These are phyloP conservation scores for Cicer yamashitae DNA, from an alignment of 306 rosid genomes.

Conservation along the genomic window DNA sequence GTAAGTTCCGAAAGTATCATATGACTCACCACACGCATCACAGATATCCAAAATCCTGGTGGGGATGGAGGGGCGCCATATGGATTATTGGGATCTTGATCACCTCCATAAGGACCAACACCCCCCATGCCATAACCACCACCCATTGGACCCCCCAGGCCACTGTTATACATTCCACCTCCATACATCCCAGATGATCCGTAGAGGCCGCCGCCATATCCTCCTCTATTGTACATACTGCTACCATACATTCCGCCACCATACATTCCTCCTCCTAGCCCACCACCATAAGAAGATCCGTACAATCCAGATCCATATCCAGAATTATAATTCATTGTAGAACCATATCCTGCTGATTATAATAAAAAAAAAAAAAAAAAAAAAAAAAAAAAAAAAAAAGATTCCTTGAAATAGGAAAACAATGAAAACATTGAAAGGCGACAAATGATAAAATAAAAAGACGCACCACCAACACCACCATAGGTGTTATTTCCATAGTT, in stretches of 20 bases:
- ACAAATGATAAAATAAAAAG: not conserved
- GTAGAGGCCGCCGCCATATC: constrained; percentile 72
- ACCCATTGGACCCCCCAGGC: constrained; percentile 80
- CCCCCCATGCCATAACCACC: constrained; percentile 95
- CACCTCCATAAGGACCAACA: constrained; percentile 91
- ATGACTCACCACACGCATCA: constrained; percentile 79
- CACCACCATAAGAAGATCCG: constrained; percentile 72
- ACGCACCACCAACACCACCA: constrained; percentile 93
- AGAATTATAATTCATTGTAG: constrained; percentile 69
- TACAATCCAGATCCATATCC: constrained; percentile 69
- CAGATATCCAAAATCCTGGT: constrained; percentile 94
- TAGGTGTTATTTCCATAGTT: constrained; percentile 63
- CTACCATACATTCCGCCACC: constrained; percentile 92
- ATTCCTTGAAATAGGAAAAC: constrained; percentile 25
- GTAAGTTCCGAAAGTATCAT: constrained; percentile 25
- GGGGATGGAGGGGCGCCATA: constrained; percentile 88
- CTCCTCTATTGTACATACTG: constrained; percentile 77
- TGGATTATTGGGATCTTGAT: constrained; percentile 94
- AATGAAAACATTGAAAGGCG: not conserved
- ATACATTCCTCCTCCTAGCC: constrained; percentile 65
- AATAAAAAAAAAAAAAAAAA: not conserved
- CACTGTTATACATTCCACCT: constrained; percentile 86
- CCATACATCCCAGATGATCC: constrained; percentile 95
- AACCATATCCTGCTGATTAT: constrained; percentile 66
- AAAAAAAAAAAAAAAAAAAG: not conserved